Percentiles rank a stretch among this genome's conserved stretches.
These are phyloP conservation scores for Penicillium psychrofluorescens DNA, from an alignment of 495 filamentous ascomycete species.

Conservation along the genomic window DNA sequence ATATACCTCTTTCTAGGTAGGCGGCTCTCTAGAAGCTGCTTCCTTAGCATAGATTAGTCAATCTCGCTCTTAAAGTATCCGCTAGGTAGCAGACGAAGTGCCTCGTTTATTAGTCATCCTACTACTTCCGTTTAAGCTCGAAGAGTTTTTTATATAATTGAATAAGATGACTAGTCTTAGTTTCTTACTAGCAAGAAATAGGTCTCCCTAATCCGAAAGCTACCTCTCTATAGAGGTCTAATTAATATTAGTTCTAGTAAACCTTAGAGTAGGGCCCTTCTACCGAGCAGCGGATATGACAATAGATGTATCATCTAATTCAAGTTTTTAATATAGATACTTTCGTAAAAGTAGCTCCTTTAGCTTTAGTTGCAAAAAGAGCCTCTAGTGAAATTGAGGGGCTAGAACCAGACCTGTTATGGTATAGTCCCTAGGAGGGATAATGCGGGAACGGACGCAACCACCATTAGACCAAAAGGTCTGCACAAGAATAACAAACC, in stretches of 20 bases:
- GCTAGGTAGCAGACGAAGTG: background rate
- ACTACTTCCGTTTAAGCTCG: background rate
- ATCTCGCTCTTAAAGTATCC: slow-evolving; percentile 3
- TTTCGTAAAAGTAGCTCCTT: slow-evolving; percentile 5
- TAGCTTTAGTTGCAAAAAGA: slow-evolving; percentile 8
- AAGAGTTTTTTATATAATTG: slow-evolving; percentile 5
- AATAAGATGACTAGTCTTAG: slow-evolving; percentile 7
- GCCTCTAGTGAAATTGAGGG: slow-evolving; percentile 10
- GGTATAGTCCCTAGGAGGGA: no score
- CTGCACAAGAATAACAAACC: no score
- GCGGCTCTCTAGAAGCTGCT: no score
- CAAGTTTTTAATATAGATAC: slow-evolving; percentile 5
- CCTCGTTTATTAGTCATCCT: slow-evolving; percentile 5
- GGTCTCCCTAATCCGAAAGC: slow-evolving; percentile 5
- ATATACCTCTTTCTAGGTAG: slow-evolving; percentile 1
- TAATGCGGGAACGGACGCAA: no score
- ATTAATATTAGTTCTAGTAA: slow-evolving; percentile 7
- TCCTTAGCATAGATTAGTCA: slow-evolving; percentile 2
- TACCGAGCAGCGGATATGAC: slow-evolving; percentile 5
- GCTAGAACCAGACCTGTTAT: no score
- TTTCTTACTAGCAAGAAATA: slow-evolving; percentile 11
- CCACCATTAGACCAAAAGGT: no score
- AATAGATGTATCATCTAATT: slow-evolving; percentile 10
- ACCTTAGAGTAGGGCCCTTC: slow-evolving; percentile 6
- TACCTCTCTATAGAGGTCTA: slow-evolving; percentile 9